Evolutionary conservation across 2,329 filamentous ascomycete genomes (phyloP).

Genomic region (Pyrenochaeta sp.): DNA sequence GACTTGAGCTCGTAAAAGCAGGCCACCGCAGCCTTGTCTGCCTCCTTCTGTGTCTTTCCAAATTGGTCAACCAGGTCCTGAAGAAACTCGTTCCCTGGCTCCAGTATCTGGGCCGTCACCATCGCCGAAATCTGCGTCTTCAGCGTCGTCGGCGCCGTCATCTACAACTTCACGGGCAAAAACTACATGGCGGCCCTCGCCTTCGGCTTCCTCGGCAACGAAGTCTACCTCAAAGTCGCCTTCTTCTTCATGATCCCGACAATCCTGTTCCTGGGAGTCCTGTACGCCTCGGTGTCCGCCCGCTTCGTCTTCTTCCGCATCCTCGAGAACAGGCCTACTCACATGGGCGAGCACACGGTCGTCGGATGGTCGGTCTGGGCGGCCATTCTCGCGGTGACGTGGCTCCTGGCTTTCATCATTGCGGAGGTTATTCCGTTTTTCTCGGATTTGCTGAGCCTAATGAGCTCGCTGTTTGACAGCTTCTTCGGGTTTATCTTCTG

Average conservation of each 20-base stretch:
- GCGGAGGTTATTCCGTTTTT: conserved; percentile 94
- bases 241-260: conserved; percentile 97
- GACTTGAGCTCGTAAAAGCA: conserved; percentile 34
- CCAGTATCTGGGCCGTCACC: no score
- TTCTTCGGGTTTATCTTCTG: conserved; percentile 97
- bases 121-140: no score
- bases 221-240: conserved; percentile 80
- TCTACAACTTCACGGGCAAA: no score
- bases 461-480: conserved; percentile 86
- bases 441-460: conserved; percentile 71
- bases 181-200: conserved; percentile 88
- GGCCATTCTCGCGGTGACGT: conserved; percentile 73
- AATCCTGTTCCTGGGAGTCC: conserved; percentile 84
- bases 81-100: conserved; percentile 31
- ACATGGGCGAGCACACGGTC: conserved; percentile 80
- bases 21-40: conserved; percentile 24
- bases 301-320: conserved; percentile 90
- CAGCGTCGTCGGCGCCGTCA: no score
- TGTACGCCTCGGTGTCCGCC: conserved; percentile 88
- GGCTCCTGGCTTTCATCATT: conserved; percentile 85
- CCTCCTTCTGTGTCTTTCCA: conserved; percentile 18
- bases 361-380: conserved; percentile 82
- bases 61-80: conserved; percentile 31
- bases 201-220: conserved; percentile 79
- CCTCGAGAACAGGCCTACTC: conserved; percentile 78